Conservation (phyloP, 2,329 filamentous ascomycete genomes). For the Aspergillus pseudoterreus region DNA sequence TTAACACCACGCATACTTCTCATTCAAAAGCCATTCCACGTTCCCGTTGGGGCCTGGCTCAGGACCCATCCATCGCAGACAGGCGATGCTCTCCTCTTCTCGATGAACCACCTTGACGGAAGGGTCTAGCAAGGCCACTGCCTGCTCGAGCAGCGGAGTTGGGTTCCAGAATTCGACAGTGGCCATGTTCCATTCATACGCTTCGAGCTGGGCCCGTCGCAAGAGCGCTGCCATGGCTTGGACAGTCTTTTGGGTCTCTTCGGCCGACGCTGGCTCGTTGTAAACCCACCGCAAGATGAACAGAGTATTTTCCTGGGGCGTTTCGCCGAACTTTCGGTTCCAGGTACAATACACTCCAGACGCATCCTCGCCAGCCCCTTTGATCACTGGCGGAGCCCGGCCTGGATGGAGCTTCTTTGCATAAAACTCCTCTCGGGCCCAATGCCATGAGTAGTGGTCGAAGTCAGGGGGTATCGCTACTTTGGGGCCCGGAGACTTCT, state of each 20-base stretch:
- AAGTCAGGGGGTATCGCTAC: slow-evolving; percentile 68
- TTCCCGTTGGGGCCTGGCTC: slow-evolving; percentile 33
- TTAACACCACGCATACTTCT: slow-evolving; percentile 51
- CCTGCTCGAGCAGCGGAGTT: slow-evolving; percentile 48
- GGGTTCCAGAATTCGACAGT: slow-evolving; percentile 84
- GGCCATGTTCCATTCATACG: slow-evolving; percentile 65
- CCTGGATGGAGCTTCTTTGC: slow-evolving; percentile 58
- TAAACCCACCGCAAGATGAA: slow-evolving; percentile 43
- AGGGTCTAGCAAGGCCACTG: slow-evolving; percentile 37
- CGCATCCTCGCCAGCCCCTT: slow-evolving; percentile 63
- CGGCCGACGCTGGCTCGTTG: slow-evolving; percentile 33
- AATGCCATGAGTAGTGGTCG: slow-evolving; percentile 70
- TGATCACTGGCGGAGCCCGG: slow-evolving; percentile 50
- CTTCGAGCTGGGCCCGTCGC: slow-evolving; percentile 64
- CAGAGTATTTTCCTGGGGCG: slow-evolving; percentile 35
- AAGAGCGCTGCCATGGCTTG: slow-evolving; percentile 61
- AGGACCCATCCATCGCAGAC: slow-evolving; percentile 46
- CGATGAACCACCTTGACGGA: slow-evolving; percentile 40
- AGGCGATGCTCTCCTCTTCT: slow-evolving; percentile 45
- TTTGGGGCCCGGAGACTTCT: slow-evolving; percentile 41
- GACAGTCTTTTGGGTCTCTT: slow-evolving; percentile 49
- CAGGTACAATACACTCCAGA: slow-evolving; percentile 39
- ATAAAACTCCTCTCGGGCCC: slow-evolving; percentile 77
- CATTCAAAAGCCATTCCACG: slow-evolving; percentile 46
- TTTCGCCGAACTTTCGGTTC: slow-evolving; percentile 39